A percentile compares a stretch with the other conserved stretches of the same genome.
Conservation (phyloP, 163 green algal genomes). For the Chlamydomonas reinhardtii region DNA sequence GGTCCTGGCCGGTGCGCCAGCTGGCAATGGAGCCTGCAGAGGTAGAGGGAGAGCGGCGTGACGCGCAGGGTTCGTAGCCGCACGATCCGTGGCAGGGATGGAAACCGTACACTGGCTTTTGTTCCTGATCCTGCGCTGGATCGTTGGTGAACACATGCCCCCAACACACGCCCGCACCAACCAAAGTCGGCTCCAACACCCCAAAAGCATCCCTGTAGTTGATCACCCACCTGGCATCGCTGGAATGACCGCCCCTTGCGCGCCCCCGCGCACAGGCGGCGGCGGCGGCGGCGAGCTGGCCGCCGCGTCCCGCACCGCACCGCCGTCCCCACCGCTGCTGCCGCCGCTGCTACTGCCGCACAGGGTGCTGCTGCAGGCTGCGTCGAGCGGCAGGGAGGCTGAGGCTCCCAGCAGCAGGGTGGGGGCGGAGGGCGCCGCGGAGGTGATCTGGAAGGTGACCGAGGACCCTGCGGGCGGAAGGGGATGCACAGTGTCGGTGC, state of each 20-base stretch:
- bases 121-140: too few species aligned
- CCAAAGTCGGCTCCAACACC: too few species aligned
- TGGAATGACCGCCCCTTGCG: background rate
- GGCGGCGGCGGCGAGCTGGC: background rate
- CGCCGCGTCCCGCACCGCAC: background rate
- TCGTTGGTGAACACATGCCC: too few species aligned
- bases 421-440: background rate
- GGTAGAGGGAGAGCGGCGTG: too few species aligned
- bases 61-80: too few species aligned
- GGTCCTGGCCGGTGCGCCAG: background rate
- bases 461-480: background rate
- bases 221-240: background rate
- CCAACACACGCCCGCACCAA: too few species aligned
- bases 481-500: too few species aligned
- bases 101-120: too few species aligned
- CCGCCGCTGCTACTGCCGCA: background rate
- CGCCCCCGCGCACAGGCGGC: too few species aligned
- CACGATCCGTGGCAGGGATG: too few species aligned
- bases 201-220: too few species aligned
- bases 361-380: background rate
- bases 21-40: background rate
- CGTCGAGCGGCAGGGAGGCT: background rate
- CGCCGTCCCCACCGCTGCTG: background rate
- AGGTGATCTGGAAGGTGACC: slow-evolving; percentile 1
- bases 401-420: background rate